These are phyloP conservation scores for Entomortierella parvispora DNA, from an alignment of 192 early-diverging fungal species.

Conservation along the genomic window DNA sequence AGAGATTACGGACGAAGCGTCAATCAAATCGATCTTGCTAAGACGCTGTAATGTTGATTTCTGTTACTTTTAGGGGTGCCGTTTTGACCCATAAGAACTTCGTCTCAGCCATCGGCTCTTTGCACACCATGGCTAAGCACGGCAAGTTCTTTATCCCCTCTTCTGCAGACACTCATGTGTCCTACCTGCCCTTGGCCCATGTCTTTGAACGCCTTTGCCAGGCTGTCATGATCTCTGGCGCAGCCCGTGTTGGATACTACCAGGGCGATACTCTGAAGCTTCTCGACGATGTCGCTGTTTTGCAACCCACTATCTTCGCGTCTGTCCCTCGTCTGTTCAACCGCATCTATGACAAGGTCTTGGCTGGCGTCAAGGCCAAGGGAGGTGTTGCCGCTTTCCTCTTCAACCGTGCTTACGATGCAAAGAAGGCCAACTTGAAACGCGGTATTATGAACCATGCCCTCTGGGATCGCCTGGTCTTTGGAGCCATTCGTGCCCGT, in stretches of 20 bases:
- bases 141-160: slow-evolving; percentile 17
- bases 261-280: slow-evolving; percentile 36
- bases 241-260: slow-evolving; percentile 73
- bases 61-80: slow-evolving; percentile 40
- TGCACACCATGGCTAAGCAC: slow-evolving; percentile 1
- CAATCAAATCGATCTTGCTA: background rate
- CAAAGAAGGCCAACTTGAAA: slow-evolving; percentile 60
- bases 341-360: slow-evolving; percentile 87
- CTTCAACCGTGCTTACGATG: slow-evolving; percentile 64
- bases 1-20: no score
- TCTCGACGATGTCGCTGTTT: slow-evolving; percentile 73
- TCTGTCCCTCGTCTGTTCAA: slow-evolving; percentile 93
- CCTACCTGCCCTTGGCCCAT: slow-evolving; percentile 94
- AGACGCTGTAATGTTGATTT: background rate
- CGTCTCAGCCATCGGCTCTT: slow-evolving; percentile 53
- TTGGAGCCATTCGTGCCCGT: slow-evolving; percentile 65
- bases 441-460: slow-evolving; percentile 63
- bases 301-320: slow-evolving; percentile 85
- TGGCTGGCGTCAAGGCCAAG: slow-evolving; percentile 68
- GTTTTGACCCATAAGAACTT: slow-evolving; percentile 87
- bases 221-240: slow-evolving; percentile 59
- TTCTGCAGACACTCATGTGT: slow-evolving; percentile 66
- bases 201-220: slow-evolving; percentile 81
- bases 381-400: slow-evolving; percentile 68
- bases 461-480: slow-evolving; percentile 82